phyloP scores from a whole-genome alignment of 176 grass and related monocot species.

The Musa itinerans region DNA sequence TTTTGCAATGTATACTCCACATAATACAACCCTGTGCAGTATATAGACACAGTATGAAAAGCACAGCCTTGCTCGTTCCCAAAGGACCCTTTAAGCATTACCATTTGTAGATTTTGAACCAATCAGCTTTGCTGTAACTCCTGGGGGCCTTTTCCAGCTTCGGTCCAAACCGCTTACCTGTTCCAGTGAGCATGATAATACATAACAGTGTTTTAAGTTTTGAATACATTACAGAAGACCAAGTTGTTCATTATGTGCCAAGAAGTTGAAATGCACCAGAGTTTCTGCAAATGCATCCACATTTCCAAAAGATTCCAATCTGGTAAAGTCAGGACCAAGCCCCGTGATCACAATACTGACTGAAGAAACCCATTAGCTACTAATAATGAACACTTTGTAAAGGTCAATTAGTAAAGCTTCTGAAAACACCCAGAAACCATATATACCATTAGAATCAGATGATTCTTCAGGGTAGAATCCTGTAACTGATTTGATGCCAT shows the following conservation, averaged over 20 bases:
- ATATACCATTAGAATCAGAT: slow-evolving; percentile 57
- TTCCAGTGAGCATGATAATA: background rate
- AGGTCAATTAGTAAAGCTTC: background rate
- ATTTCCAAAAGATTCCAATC: slow-evolving; percentile 71
- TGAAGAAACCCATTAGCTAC: slow-evolving; percentile 12
- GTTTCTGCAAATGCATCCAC: slow-evolving; percentile 85
- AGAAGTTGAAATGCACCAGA: slow-evolving; percentile 35
- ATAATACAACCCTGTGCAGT: slow-evolving; percentile 62
- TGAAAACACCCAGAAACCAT: background rate
- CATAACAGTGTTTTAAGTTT: background rate
- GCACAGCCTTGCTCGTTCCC: background rate
- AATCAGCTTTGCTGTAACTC: slow-evolving; percentile 66
- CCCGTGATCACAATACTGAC: slow-evolving; percentile 88
- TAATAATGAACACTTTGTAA: background rate
- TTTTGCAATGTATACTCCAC: slow-evolving; percentile 85
- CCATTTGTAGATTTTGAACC: slow-evolving; percentile 61
- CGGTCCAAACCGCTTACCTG: slow-evolving; percentile 79
- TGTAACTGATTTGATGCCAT: slow-evolving; percentile 60
- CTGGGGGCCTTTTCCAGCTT: slow-evolving; percentile 73
- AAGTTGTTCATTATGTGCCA: background rate
- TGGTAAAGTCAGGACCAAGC: slow-evolving; percentile 94
- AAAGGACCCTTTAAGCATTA: slow-evolving; percentile 4
- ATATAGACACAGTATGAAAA: background rate
- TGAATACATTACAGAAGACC: background rate
- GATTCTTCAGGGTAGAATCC: slow-evolving; percentile 69